These are phyloP conservation scores for Pichia sp. DNA, from an alignment of 1,139 yeast species.

Conservation along the genomic window DNA sequence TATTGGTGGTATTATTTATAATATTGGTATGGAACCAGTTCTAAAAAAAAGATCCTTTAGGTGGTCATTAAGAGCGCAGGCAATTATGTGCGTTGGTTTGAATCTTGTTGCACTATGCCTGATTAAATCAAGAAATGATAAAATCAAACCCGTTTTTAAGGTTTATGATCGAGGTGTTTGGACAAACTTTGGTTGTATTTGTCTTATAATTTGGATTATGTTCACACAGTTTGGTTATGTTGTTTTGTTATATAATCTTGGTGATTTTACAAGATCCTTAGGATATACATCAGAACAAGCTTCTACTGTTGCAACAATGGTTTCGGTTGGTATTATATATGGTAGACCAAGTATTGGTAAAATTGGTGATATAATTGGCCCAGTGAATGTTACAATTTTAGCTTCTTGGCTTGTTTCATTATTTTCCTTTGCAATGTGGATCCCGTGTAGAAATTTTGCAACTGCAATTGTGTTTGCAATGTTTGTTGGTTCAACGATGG, in stretches of 20 bases:
- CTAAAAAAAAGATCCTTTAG: constrained; percentile 45
- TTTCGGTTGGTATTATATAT: constrained; percentile 36
- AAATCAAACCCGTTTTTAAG: constrained; percentile 34
- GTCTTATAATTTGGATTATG: constrained; percentile 32
- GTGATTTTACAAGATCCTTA: constrained; percentile 40
- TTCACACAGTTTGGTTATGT: constrained; percentile 44
- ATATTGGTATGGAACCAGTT: constrained; percentile 42
- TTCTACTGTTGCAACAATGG: constrained; percentile 41
- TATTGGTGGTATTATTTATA: constrained; percentile 55
- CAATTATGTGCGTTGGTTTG: constrained; percentile 41
- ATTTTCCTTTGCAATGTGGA: constrained; percentile 52
- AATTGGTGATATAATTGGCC: constrained; percentile 37
- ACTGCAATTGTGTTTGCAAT: constrained; percentile 44
- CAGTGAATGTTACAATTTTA: constrained; percentile 33
- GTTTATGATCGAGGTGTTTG: constrained; percentile 32
- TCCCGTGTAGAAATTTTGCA: constrained; percentile 49
- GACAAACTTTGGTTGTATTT: constrained; percentile 31
- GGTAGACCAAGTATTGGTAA: constrained; percentile 40
- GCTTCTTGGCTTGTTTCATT: constrained; percentile 31
- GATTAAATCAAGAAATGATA: constrained; percentile 24
- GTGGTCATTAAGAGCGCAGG: constrained; percentile 55
- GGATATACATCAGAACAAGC: constrained; percentile 40
- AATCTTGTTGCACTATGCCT: constrained; percentile 31
- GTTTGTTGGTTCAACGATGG: constrained; percentile 45
- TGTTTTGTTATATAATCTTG: constrained; percentile 38